Conservation (phyloP, 139 green algal species). For the Yamagishiella unicocca region DNA sequence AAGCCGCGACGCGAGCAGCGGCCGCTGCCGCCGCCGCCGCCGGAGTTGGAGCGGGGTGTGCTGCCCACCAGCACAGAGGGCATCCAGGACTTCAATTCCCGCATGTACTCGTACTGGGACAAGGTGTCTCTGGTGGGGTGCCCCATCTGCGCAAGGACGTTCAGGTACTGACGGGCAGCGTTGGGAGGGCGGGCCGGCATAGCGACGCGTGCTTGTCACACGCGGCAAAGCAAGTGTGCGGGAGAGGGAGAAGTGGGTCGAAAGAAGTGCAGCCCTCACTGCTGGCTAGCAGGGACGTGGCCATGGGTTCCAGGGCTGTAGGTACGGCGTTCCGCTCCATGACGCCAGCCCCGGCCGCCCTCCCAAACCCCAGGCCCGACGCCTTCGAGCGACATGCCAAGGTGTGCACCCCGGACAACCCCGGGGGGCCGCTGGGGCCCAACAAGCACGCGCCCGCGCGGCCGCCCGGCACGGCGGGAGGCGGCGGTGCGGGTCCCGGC, state of each 20-base stretch:
- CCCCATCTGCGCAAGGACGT: conserved; percentile 58
- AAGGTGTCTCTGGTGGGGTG: conserved; percentile 57
- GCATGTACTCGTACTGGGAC: conserved; percentile 68
- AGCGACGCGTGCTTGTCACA: too few relatives aligned
- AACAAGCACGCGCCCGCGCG: conserved; percentile 42
- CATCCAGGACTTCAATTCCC: conserved; percentile 63
- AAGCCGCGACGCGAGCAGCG: conserved; percentile 59
- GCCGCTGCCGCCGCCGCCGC: conserved; percentile 53
- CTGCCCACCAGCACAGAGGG: conserved; percentile 12
- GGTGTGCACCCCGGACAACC: conserved; percentile 65
- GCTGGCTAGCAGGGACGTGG: too few relatives aligned
- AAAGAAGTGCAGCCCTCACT: too few relatives aligned
- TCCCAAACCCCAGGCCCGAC: conserved; percentile 45
- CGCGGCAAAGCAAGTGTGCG: too few relatives aligned
- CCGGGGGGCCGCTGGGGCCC: conserved; percentile 59
- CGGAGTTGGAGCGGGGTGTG: conserved; percentile 30
- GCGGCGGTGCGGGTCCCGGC: background rate
- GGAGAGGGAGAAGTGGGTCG: too few relatives aligned
- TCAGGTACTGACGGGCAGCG: conserved; percentile 40
- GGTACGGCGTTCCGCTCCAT: too few relatives aligned
- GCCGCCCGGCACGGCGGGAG: background rate
- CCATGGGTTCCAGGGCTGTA: too few relatives aligned
- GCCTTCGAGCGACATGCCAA: conserved; percentile 63
- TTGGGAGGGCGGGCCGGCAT: too few relatives aligned
- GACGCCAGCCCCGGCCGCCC: too few relatives aligned